Evolutionary conservation across 108 stramenopile species (phyloP).

Genomic region (Phaeodactylum tricornutum): DNA sequence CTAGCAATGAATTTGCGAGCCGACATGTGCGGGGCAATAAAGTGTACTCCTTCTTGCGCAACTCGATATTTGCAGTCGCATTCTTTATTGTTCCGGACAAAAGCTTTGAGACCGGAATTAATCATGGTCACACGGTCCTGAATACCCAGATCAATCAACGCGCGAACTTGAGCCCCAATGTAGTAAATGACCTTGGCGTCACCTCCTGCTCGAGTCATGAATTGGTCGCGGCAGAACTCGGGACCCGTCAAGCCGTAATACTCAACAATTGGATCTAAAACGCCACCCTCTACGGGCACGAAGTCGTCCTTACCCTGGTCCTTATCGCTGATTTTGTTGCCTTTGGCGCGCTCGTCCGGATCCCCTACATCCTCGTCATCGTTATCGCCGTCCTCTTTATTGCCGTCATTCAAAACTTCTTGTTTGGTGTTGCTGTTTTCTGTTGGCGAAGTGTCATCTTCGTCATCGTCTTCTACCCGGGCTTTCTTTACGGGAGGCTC

Average conservation of each 20-base stretch:
- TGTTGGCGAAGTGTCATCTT: slow-evolving; percentile 2
- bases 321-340: slow-evolving; percentile 16
- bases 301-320: slow-evolving; percentile 57
- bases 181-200: slow-evolving; percentile 72
- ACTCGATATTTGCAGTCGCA: slow-evolving; percentile 42
- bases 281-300: slow-evolving; percentile 37
- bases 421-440: slow-evolving; percentile 9
- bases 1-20: slow-evolving; percentile 52
- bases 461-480: slow-evolving; percentile 5
- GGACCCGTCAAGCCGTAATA: slow-evolving; percentile 54
- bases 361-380: slow-evolving; percentile 12
- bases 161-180: slow-evolving; percentile 50
- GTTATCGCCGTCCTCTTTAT: slow-evolving; percentile 10
- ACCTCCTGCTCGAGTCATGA: slow-evolving; percentile 59
- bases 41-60: slow-evolving; percentile 75
- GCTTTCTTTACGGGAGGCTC: slow-evolving; percentile 1
- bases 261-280: slow-evolving; percentile 52
- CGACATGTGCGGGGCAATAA: slow-evolving; percentile 69
- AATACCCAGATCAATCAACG: slow-evolving; percentile 58
- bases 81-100: slow-evolving; percentile 55
- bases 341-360: slow-evolving; percentile 7
- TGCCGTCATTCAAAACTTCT: slow-evolving; percentile 8
- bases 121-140: slow-evolving; percentile 66
- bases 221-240: slow-evolving; percentile 53
- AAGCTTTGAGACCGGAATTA: slow-evolving; percentile 70